Evolutionary conservation across 2,329 filamentous ascomycete genomes (phyloP).

Genomic region (Penicillium vulpinum): DNA sequence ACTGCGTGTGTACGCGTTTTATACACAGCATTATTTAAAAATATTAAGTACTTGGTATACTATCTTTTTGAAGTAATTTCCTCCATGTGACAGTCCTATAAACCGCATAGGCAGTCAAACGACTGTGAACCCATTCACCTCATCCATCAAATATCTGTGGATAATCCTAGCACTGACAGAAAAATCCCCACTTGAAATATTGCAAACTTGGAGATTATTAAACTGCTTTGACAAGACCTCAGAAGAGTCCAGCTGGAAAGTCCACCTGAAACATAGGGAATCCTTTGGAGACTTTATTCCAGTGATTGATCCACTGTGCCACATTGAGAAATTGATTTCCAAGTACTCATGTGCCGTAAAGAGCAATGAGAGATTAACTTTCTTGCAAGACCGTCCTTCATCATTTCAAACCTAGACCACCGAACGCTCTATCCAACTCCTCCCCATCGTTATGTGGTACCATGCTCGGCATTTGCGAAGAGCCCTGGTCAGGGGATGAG

Average conservation of each 20-base stretch:
- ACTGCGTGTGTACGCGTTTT: no score
- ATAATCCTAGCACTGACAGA: neutral
- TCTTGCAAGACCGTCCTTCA: neutral
- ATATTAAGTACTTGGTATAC: neutral
- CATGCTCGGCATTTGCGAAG: slow-evolving; percentile 40
- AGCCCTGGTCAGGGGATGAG: slow-evolving; percentile 34
- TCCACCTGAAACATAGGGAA: neutral
- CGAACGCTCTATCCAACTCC: slow-evolving; percentile 57
- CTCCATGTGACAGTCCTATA: neutral
- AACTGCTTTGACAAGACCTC: neutral
- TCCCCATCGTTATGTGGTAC: slow-evolving; percentile 50
- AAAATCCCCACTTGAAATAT: neutral
- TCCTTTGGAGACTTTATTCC: neutral
- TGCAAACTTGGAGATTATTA: neutral
- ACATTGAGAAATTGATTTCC: no score
- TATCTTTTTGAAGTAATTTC: neutral
- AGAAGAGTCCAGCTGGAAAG: neutral
- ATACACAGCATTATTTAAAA: neutral
- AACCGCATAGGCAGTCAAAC: neutral
- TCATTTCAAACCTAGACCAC: slow-evolving; percentile 49
- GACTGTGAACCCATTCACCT: neutral
- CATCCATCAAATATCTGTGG: neutral
- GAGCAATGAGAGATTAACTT: no score
- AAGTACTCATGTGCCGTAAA: neutral
- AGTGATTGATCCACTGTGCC: neutral